Base-by-base conservation (phyloP, 106 monocot species). In the Dendrobium catenatum region DNA sequence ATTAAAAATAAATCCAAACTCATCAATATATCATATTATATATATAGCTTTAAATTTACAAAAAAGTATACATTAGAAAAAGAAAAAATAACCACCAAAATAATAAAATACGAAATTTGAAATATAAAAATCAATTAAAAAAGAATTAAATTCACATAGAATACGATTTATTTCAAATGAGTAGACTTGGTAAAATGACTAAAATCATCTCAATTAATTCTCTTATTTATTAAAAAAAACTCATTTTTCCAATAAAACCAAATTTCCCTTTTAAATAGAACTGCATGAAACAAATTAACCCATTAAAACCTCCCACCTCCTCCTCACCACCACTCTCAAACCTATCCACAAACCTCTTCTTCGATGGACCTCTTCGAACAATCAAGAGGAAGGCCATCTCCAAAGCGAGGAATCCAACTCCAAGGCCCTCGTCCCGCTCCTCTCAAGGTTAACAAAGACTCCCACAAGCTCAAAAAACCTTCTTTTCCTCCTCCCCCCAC, bases 401-500 rank as follows among this genome's bases (percentile, higher is more conserved):
- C 81, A 33, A 42, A 70, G 18, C 51, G 73, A 74, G 81, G 54
- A 55, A 70, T 81, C 55, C 72, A 73, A 17, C 48, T 81, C 55
- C 81, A 73, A 42, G 81, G 81, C 40, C 81, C 81, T 27, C 81
- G 81, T 4, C 81, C 81, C 0, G 18, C 55, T 7, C 55, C 73
- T 2, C 81, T 81, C 4, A 73, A 55, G 81, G 73, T 81, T 51
- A 24, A 29, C 68, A 81, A 81, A 42, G 73, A 81, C 81, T 81
- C 81, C 10, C 55, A 73, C 81, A 81, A 73, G 73, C 33, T 73
- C 55, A 81, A 73, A 47, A 81, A 81, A 70, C 81, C 81, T 7
- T 54, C 68, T 5, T 10, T 70, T 26, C 66, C 31, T 2, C 79
- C 79, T 10, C 73, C 42, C 10, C 70, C 80, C 20, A 8, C 13